Evolutionary conservation across 139 green algal genomes (phyloP), one percentile per base, ranked within the genome.

Genomic region (Haematococcus sp.): DNA sequence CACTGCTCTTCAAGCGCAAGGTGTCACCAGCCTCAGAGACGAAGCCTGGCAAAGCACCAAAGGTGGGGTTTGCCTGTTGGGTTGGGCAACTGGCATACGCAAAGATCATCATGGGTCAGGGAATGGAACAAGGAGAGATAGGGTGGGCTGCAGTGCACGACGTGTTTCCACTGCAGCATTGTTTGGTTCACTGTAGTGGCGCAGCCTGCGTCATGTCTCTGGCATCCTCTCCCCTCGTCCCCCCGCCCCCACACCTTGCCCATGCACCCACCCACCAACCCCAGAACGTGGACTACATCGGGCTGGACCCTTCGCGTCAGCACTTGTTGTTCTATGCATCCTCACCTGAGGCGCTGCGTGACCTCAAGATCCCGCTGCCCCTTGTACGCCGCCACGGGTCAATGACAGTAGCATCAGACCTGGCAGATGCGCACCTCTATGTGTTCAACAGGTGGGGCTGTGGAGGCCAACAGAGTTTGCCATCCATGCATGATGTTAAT

Each of bases 261-360:
- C 23, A 19, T 70, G 63, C 25, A 63, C n/a, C n/a, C n/a, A n/a
- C n/a, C n/a, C n/a, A n/a, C n/a, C n/a, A n/a, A n/a, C 34, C 52
- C 1, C 76, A 88, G 67, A 88, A 88, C 30, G 91, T 94, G 7
- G 91, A 95, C 81, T 97, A 94, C 61, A 71, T 94, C 15, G 91
- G 87, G 55, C 60, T 94, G 28, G 87, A 94, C 77, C 49, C 63
- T 7, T 22, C 61, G 0, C 68, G 71, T 7, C 61, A 88, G 59
- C 74, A 79, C 61, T 82, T 95, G 56, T 71, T 92, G 58, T 94
- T 93, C 84, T 93, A 90, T 35, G 79, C 80, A 33, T 80, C 67
- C 71, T 80, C 65, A 34, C 83, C 69, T 3, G 91, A 93, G 22
- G 40, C 77, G 0, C 69, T 90, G 35, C 70, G 83, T 16, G 82